These are phyloP conservation scores for Graphilbum ipis-grandicollis DNA, from an alignment of 2,329 filamentous ascomycete species.

Conservation along the genomic window DNA sequence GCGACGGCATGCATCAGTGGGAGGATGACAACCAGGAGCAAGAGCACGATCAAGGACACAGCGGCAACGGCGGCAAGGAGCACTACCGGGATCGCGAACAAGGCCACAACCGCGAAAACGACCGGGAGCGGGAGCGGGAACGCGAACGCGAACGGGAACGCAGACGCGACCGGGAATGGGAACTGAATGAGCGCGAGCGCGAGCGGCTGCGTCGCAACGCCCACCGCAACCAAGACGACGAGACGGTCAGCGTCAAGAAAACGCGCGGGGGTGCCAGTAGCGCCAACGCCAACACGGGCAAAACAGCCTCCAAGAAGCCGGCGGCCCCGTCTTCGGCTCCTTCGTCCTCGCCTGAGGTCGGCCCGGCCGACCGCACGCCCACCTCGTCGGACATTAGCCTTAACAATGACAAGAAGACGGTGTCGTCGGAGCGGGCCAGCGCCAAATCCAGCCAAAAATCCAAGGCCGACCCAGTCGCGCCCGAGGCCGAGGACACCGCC, in stretches of 20 bases:
- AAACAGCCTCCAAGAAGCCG: not conserved
- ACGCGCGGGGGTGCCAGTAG: conserved; percentile 2
- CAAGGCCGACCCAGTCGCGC: no score
- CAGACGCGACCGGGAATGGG: conserved; percentile 8
- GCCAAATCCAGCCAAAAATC: no score
- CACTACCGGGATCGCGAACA: not conserved
- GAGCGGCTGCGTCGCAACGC: conserved; percentile 1
- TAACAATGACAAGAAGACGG: not conserved
- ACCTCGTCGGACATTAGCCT: not conserved
- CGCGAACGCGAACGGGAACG: conserved; percentile 2
- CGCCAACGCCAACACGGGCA: not conserved
- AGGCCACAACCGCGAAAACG: conserved; percentile 5
- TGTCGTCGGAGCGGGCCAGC: no score
- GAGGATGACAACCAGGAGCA: conserved; percentile 3
- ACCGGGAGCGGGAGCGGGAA: conserved; percentile 9
- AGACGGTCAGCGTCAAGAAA: conserved; percentile 9
- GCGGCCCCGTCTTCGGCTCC: not conserved
- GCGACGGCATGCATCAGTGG: conserved; percentile 5
- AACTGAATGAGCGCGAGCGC: conserved; percentile 4
- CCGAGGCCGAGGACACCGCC: not conserved
- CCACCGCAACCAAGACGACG: conserved; percentile 10
- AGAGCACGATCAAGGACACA: not conserved
- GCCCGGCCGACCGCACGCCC: not conserved
- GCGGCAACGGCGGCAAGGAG: conserved; percentile 1
- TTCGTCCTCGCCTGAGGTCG: not conserved